Evolutionary conservation across 805 yeast genomes (phyloP), one percentile per base, ranked within the genome.

Genomic region (Lachancea dasiensis): DNA sequence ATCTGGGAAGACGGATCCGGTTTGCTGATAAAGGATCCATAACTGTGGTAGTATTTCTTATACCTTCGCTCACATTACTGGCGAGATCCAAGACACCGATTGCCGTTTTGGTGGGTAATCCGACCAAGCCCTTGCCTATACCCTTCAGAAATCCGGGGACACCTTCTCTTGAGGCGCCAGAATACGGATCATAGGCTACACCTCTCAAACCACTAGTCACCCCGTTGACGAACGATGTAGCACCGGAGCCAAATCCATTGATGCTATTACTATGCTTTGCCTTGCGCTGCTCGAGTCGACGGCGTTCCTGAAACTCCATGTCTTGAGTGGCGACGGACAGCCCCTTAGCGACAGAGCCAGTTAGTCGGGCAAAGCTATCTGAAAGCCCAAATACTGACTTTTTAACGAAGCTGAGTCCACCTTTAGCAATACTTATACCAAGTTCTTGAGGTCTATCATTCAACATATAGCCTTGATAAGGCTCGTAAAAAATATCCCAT

Each of bases 361-460:
- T 86, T 22, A 94, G 75, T 60, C 87, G 86, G 3, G 97, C 82
- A 61, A 92, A 70, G 48, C 96, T 86, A 63, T 94, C 97, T 17
- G 95, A 83, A 35, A 92, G 72, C 3, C 98, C 97, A 67, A 84
- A 94, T 0, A 92, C 90, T 0, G 97, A 83, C 64, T 92, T 92
- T 57, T 90, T 89, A 56, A 94, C 70, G 65, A 92, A 92, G 60
- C 95, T 85, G 45, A 86, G 64, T 1, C 97, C 95, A 41, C 99
- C 99, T 56, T 87, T 90, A 1, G 99, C 98, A 30, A 92, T 61
- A 3, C 95, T 94, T 41, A 92, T 84, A 27, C 98, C 97, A 27
- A 92, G 66, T 50, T 94, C 99, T 54, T 86, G 95, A 1, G 98
- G 98, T 26, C 97, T 68, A 59, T 92, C 98, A 45, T 83, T 90